Base-by-base conservation (phyloP, 2,329 filamentous ascomycete genomes). In the Talaromyces islandicus region DNA sequence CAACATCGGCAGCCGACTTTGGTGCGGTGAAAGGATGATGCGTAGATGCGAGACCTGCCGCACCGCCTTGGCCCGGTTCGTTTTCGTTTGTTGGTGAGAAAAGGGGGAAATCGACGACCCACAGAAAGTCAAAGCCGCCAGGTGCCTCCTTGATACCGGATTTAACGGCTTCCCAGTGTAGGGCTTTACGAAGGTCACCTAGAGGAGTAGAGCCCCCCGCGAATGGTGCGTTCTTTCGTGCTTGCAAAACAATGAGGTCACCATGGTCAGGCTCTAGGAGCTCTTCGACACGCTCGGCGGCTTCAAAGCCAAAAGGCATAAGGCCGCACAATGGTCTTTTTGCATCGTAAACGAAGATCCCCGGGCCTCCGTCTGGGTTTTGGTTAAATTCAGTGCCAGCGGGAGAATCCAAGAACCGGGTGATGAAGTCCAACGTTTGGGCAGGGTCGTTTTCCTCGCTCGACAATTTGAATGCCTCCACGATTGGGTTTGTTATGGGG, bases 21-120 rank as follows among this genome's bases (percentile, higher is more conserved):
- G 94, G 94, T 0, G 94, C 90, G 0, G 94, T 99, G 75, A 99
- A 99, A 0, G 94, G 94, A 72, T 99, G 94, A 70, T 99, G 94
- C 0, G 92, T 96, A 0, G 93, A 88, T 10, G 88, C 86, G 68
- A 97, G 86, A 4, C 92, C 92, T 0, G 92, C 86, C 0, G 80
- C 74, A 19, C 92, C 92, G 57, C 90, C 91, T 76, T 97, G 92
- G 1, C 91, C 91, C 0, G 90, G 89, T 53, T 89, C 78, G 12
- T 83, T 79, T 56, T 82, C 85, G 57, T 83, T 83, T 10, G 77
- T 77, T 0, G 88, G 90, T 1, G 91, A 92, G 77, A 99, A 99
- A 68, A 99, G 85, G 12, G 94, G 94, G 71, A 99, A 99, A 62
- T 93, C 86, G 0, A 84, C 88, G 12, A 99, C 84, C 94, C 94